Conservation (phyloP, 2,329 filamentous ascomycete genomes). For the Aspergillus calidoustus region DNA sequence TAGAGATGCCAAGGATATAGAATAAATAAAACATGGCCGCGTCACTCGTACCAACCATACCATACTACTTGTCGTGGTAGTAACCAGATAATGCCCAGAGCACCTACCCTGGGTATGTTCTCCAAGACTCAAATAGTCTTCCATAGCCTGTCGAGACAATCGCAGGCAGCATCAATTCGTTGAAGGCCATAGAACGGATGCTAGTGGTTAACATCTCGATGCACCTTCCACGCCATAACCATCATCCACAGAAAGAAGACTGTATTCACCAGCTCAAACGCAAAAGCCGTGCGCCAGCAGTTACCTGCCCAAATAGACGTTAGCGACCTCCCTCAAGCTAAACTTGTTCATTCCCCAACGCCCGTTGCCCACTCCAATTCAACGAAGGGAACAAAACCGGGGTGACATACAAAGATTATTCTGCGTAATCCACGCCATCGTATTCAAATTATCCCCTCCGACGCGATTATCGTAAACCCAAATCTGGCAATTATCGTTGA, state of each 20-base stretch:
- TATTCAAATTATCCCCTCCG: slow-evolving; percentile 57
- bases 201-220: slow-evolving; percentile 37
- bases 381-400: not conserved
- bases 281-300: slow-evolving; percentile 67
- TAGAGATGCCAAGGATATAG: not conserved
- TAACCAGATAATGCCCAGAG: not conserved
- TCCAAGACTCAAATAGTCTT: too few species aligned
- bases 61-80: not conserved
- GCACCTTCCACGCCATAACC: slow-evolving; percentile 63
- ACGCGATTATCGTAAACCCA: slow-evolving; percentile 56
- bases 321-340: not conserved
- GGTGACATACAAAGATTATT: slow-evolving; percentile 62
- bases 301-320: slow-evolving; percentile 48
- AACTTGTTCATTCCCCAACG: not conserved
- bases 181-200: not conserved
- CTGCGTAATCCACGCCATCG: slow-evolving; percentile 67
- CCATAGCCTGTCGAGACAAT: too few species aligned
- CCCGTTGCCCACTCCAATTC: not conserved
- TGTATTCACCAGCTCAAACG: slow-evolving; percentile 66
- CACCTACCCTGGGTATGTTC: not conserved
- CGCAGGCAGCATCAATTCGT: too few species aligned
- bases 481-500: slow-evolving; percentile 63
- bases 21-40: not conserved
- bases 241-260: slow-evolving; percentile 72
- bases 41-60: not conserved